phyloP scores from a whole-genome alignment of 139 green algal species.

The Edaphochlamys debaryana region DNA sequence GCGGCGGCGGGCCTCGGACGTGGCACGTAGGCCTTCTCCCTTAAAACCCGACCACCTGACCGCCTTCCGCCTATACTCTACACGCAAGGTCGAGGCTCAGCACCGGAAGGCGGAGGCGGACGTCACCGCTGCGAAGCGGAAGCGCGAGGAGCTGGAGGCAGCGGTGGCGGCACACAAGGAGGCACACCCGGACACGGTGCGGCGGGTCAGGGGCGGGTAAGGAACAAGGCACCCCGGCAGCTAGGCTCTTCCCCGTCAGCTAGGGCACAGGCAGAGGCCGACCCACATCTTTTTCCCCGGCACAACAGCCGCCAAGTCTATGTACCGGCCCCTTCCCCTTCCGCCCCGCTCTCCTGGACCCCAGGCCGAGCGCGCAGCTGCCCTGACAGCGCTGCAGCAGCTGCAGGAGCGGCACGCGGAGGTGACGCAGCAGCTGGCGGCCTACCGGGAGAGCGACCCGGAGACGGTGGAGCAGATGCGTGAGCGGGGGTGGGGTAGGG shows the following conservation, averaged over 20 bases:
- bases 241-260: no score
- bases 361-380: no score
- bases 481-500: constrained; percentile 15
- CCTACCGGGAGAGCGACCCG: constrained; percentile 75
- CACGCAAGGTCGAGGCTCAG: constrained; percentile 34
- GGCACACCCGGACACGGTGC: constrained; percentile 42
- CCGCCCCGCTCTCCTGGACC: no score
- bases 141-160: not conserved
- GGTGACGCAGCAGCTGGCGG: constrained; percentile 54
- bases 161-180: constrained; percentile 41
- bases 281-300: no score
- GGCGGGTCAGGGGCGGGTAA: no score
- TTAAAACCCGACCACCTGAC: no score
- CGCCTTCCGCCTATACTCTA: no score
- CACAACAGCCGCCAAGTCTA: no score
- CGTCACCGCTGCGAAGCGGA: not conserved
- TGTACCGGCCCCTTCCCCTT: no score
- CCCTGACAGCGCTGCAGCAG: constrained; percentile 43
- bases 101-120: constrained; percentile 48
- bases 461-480: constrained; percentile 59
- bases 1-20: not conserved
- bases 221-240: no score
- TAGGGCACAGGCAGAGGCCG: no score
- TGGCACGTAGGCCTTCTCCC: not conserved
- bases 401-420: constrained; percentile 44